These are phyloP conservation scores for Podospora australis DNA, from an alignment of 495 filamentous ascomycete species.

Conservation along the genomic window DNA sequence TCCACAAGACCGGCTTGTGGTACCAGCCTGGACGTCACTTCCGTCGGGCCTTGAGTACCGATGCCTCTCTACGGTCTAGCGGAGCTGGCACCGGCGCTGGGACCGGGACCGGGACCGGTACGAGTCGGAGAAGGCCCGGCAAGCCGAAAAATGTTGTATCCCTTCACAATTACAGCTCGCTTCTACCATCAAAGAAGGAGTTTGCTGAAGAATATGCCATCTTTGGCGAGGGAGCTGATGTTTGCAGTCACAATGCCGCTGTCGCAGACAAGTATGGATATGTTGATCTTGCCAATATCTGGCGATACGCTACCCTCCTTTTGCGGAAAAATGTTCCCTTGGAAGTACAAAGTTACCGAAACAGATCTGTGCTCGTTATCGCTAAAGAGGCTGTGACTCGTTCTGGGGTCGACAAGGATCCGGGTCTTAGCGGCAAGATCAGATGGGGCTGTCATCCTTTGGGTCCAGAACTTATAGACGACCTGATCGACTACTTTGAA, in stretches of 20 bases:
- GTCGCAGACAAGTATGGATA: constrained; percentile 70
- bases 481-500: constrained; percentile 72
- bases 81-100: constrained; percentile 46
- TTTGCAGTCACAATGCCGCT: constrained; percentile 75
- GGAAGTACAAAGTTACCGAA: constrained; percentile 47
- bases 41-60: constrained; percentile 40
- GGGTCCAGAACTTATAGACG: constrained; percentile 64
- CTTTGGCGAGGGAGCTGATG: constrained; percentile 70
- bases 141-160: constrained; percentile 55
- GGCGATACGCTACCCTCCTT: constrained; percentile 73
- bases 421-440: constrained; percentile 51
- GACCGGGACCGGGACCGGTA: constrained; percentile 47
- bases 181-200: constrained; percentile 68
- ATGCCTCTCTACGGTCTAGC: constrained; percentile 43
- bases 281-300: constrained; percentile 71
- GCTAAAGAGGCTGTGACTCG: constrained; percentile 51
- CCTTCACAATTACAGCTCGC: constrained; percentile 58
- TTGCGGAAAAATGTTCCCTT: constrained; percentile 69
- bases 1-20: constrained; percentile 43
- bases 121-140: constrained; percentile 34
- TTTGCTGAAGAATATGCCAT: constrained; percentile 75
- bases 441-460: constrained; percentile 85
- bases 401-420: constrained; percentile 31
- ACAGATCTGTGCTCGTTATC: constrained; percentile 56
- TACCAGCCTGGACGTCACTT: constrained; percentile 39